Evolutionary conservation across 2,329 filamentous ascomycete species (phyloP).

Genomic region (Tolypocladium cylindrosporum): DNA sequence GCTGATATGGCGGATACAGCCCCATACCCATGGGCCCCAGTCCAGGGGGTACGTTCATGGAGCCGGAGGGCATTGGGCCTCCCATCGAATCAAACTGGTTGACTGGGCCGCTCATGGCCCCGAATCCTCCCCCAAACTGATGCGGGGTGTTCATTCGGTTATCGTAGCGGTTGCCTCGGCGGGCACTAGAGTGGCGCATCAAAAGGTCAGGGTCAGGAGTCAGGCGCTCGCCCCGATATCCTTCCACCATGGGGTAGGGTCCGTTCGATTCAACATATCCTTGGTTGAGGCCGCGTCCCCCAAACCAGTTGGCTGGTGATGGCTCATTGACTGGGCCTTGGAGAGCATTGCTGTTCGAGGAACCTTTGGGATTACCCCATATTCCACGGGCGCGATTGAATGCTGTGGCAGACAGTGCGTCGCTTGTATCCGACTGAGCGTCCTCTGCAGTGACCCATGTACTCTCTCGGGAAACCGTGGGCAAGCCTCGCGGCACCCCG

Average conservation of each 20-base stretch:
- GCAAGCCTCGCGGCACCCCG: conserved; percentile 10
- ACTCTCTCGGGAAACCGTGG: conserved; percentile 25
- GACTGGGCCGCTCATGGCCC: conserved; percentile 15
- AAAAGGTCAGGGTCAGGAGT: conserved; percentile 38
- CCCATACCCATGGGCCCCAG: conserved; percentile 28
- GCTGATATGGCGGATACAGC: conserved; percentile 39
- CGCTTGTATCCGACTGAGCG: conserved; percentile 45
- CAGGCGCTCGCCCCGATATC: conserved; percentile 35
- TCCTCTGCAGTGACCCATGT: conserved; percentile 47
- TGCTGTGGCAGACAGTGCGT: conserved; percentile 38
- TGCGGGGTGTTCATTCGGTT: conserved; percentile 27
- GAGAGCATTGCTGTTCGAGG: conserved; percentile 21
- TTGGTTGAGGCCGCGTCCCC: conserved; percentile 26
- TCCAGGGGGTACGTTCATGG: conserved; percentile 23
- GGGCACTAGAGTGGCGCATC: conserved; percentile 29
- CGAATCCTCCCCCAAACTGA: conserved; percentile 23
- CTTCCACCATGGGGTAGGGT: conserved; percentile 26
- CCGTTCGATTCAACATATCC: conserved; percentile 29
- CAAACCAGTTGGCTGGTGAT: conserved; percentile 32
- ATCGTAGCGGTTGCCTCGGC: conserved; percentile 39
- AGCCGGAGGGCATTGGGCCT: conserved; percentile 20
- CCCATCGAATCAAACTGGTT: conserved; percentile 26
- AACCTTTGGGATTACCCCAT: conserved; percentile 41
- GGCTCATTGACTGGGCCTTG: conserved; percentile 28
- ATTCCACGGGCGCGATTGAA: conserved; percentile 46